phyloP scores from a whole-genome alignment of 371 early-diverging fungal species.

The Syncephalastrum monosporum region DNA sequence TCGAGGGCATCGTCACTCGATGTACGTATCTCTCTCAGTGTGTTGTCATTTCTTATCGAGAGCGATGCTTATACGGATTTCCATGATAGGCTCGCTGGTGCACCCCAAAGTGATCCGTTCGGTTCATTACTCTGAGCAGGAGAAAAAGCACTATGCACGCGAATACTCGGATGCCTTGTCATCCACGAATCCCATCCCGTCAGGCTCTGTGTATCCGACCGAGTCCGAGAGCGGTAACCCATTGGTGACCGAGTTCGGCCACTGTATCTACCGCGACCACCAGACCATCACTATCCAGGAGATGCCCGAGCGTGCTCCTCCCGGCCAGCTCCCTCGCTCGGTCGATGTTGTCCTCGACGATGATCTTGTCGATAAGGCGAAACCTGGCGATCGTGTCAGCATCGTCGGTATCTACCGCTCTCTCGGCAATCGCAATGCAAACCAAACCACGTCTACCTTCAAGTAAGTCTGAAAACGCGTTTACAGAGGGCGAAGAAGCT shows the following conservation, averaged over 20 bases:
- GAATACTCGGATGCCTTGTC: conserved; percentile 88
- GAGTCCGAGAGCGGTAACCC: conserved; percentile 93
- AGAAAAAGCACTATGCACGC: conserved; percentile 80
- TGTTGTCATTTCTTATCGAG: neutral
- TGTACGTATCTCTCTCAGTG: conserved; percentile 51
- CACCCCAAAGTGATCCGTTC: conserved; percentile 95
- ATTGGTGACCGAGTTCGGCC: conserved; percentile 94
- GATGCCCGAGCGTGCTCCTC: conserved; percentile 99
- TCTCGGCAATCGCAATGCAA: conserved; percentile 75
- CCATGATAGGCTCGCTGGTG: conserved; percentile 80
- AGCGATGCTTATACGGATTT: neutral
- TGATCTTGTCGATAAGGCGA: conserved; percentile 96
- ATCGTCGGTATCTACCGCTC: conserved; percentile 96
- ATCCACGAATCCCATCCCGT: conserved; percentile 59
- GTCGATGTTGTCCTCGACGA: conserved; percentile 97
- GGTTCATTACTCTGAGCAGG: conserved; percentile 93
- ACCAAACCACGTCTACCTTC: conserved; percentile 83
- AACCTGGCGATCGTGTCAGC: conserved; percentile 98
- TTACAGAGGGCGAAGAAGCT: neutral
- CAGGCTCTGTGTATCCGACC: conserved; percentile 79
- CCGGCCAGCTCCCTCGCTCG: conserved; percentile 97
- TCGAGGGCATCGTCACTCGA: conserved; percentile 99
- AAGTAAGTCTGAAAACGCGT: conserved; percentile 39
- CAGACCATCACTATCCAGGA: conserved; percentile 98
- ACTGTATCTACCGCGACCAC: conserved; percentile 92